Evolutionary conservation across 148 eudicot species (phyloP).

Genomic region (Silene conica): DNA sequence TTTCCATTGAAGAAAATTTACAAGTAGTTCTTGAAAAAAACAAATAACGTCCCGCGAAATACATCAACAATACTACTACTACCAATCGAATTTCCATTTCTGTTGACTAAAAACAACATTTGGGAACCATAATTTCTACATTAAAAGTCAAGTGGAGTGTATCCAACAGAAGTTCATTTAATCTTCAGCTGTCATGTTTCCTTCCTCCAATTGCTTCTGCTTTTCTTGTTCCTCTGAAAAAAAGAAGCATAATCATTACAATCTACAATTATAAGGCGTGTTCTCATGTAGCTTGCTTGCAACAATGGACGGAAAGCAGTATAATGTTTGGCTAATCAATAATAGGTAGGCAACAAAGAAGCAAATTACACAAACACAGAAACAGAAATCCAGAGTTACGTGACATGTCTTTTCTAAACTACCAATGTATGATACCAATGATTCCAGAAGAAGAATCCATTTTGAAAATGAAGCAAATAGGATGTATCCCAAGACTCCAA

Average conservation of each 20-base stretch:
- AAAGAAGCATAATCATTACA: conserved; percentile 2
- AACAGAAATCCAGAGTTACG: too few relatives aligned
- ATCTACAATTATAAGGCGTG: not conserved
- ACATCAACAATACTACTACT: not conserved
- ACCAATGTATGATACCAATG: not conserved
- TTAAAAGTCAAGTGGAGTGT: not conserved
- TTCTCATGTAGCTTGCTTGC: not conserved
- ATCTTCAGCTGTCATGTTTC: conserved; percentile 28
- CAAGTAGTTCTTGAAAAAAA: not conserved
- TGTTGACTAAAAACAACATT: not conserved
- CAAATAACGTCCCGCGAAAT: not conserved
- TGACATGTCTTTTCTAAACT: not conserved
- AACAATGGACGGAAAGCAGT: not conserved
- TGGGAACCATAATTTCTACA: not conserved
- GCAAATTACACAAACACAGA: not conserved
- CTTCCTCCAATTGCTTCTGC: conserved; percentile 44
- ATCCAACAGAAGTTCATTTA: conserved; percentile 24
- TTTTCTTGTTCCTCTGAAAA: conserved; percentile 58
- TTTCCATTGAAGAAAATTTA: not conserved
- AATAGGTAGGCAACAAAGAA: not conserved
- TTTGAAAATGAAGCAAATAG: not conserved
- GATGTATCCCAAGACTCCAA: not conserved
- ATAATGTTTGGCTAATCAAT: not conserved
- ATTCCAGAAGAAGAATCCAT: not conserved
- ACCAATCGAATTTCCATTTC: not conserved